Percentiles rank a stretch among this genome's conserved stretches.
These are phyloP conservation scores for Paramecium sexaurelia DNA, from an alignment of 73 alveolate genomes.

Conservation along the genomic window DNA sequence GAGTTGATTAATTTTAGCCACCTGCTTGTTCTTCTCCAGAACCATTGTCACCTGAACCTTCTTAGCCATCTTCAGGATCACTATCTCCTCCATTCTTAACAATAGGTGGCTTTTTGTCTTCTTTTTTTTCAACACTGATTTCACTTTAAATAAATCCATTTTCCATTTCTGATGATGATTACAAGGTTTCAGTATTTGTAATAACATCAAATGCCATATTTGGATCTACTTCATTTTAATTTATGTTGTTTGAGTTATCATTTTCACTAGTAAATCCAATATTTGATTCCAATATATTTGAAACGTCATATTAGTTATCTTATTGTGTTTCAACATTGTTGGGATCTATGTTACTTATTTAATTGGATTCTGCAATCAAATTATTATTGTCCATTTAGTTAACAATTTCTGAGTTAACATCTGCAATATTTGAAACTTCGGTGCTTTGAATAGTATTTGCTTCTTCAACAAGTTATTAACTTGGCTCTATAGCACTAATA, in stretches of 20 bases:
- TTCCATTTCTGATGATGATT: neutral
- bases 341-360: neutral
- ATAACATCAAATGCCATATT: neutral
- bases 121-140: neutral
- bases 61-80: neutral
- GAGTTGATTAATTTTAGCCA: neutral
- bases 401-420: neutral
- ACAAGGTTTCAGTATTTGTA: neutral
- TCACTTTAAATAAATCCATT: neutral
- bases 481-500: neutral
- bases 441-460: neutral
- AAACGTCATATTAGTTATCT: neutral
- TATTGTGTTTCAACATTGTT: neutral
- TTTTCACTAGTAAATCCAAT: neutral
- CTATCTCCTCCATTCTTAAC: neutral
- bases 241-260: neutral
- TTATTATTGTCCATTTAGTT: neutral
- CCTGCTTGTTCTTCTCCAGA: neutral
- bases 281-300: neutral
- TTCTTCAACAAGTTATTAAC: neutral
- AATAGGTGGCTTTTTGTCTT: neutral
- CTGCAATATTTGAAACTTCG: neutral
- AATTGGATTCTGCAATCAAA: neutral
- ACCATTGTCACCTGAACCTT: neutral
- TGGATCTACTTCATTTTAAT: slow-evolving; percentile 3